phyloP scores from a whole-genome alignment of 352 stramenopile species.

The Phytophthora sansomeana region DNA sequence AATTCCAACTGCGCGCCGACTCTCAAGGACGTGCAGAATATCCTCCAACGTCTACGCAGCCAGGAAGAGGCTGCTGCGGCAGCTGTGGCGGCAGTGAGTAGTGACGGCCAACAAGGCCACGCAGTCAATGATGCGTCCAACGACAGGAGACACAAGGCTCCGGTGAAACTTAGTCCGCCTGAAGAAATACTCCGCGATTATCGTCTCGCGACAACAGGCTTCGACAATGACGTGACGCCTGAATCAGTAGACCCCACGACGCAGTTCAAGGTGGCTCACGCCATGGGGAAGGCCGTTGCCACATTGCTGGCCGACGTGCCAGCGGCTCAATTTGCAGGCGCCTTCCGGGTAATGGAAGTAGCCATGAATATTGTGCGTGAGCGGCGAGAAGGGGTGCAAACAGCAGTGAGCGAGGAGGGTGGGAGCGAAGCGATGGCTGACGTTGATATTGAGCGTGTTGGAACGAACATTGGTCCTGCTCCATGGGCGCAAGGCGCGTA shows the following conservation, averaged over 20 bases:
- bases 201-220: conserved; percentile 4
- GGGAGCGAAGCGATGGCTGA: conserved; percentile 6
- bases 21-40: conserved; percentile 50
- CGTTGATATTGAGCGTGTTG: neutral
- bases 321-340: conserved; percentile 29
- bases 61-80: conserved; percentile 19
- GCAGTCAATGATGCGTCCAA: neutral
- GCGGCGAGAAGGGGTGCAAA: conserved; percentile 15
- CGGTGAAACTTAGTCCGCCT: conserved; percentile 5
- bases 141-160: neutral
- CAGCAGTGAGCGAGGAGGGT: conserved; percentile 10
- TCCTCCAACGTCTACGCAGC: conserved; percentile 33
- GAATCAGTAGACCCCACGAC: conserved; percentile 27
- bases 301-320: conserved; percentile 34
- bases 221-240: neutral
- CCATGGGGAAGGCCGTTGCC: conserved; percentile 35
- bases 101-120: conserved; percentile 6
- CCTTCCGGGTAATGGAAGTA: conserved; percentile 44
- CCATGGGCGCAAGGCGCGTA: conserved; percentile 12
- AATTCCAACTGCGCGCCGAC: conserved; percentile 43
- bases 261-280: conserved; percentile 39
- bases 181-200: conserved; percentile 30
- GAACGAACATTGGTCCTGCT: conserved; percentile 3
- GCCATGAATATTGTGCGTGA: conserved; percentile 34
- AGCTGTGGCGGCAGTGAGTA: neutral